Evolutionary conservation across 805 yeast genomes (phyloP), one percentile per base, ranked within the genome.

Genomic region (Metschnikowia chrysomelidarum): DNA sequence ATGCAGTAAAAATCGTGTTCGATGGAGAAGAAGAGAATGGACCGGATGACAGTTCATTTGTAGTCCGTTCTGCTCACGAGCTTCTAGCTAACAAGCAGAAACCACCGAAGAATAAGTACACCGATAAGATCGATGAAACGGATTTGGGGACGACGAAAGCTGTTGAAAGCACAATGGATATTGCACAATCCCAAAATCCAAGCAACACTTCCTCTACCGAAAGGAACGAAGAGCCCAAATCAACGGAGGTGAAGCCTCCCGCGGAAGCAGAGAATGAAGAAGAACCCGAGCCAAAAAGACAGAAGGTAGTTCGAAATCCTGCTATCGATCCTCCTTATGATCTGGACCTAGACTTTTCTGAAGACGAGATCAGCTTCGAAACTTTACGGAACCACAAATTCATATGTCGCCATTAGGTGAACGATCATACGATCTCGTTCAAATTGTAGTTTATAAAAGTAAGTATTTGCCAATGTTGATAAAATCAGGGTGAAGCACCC

Each of bases 41-140:
- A 4, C 72, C 54, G 1, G 73, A 62, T 2, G 69, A 53, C 2
- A 51, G 40, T 2, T 46, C 38, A 17, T 49, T 68, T 24, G 56
- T 60, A 35, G 67, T 73, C 67, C 59, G 52, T 34, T 64, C 75
- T 18, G 69, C 71, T 0, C 73, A 69, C 40, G 75, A 69, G 21
- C 18, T 36, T 10, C 23, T 35, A 16, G 23, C 11, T 13, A 34
- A 35, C 25, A 43, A 32, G 26, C 9, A 10, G 17, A 19, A 21
- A 14, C 20, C 25, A 25, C 7, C 20, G 15, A 22, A 10, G 20
- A n/a, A 24, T 9, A 12, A n/a, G 12, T 8, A 20, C n/a, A n/a
- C n/a, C n/a, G n/a, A n/a, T n/a, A n/a, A n/a, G n/a, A n/a, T n/a
- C n/a, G n/a, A n/a, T n/a, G n/a, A n/a, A n/a, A n/a, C n/a, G n/a